Conservation (phyloP, 352 stramenopile genomes). For the Pythium pectinolyticum region DNA sequence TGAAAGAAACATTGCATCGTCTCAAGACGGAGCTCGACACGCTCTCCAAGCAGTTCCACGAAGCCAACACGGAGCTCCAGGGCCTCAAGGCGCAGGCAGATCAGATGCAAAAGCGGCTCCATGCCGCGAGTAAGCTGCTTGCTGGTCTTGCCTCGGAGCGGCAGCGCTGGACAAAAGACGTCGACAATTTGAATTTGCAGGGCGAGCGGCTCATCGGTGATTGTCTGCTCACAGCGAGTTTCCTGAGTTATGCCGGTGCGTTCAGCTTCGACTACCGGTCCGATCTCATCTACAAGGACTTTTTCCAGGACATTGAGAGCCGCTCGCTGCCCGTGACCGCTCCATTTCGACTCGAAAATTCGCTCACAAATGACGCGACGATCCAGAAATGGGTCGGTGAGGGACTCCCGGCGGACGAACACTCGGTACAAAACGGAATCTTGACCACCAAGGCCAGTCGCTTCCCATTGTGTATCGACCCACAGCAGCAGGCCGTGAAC, state of each 20-base stretch:
- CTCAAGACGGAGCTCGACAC: slow-evolving; percentile 88
- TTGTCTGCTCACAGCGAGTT: slow-evolving; percentile 89
- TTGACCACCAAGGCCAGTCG: slow-evolving; percentile 92
- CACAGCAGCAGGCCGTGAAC: slow-evolving; percentile 93
- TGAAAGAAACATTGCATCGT: slow-evolving; percentile 82
- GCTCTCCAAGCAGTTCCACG: slow-evolving; percentile 90
- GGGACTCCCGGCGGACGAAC: slow-evolving; percentile 91
- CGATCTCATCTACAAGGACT: slow-evolving; percentile 88
- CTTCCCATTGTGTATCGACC: slow-evolving; percentile 95
- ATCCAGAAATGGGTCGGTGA: slow-evolving; percentile 95
- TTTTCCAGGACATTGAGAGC: slow-evolving; percentile 81
- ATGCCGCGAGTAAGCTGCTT: slow-evolving; percentile 92
- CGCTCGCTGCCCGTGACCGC: slow-evolving; percentile 82
- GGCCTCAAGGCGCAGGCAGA: slow-evolving; percentile 90
- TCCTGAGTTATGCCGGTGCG: slow-evolving; percentile 89
- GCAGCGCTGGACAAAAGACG: slow-evolving; percentile 91
- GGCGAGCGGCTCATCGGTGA: slow-evolving; percentile 88
- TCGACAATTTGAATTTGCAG: slow-evolving; percentile 83
- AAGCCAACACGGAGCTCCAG: slow-evolving; percentile 91
- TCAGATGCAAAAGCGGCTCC: slow-evolving; percentile 94
- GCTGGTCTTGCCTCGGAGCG: slow-evolving; percentile 90
- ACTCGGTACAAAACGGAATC: slow-evolving; percentile 96
- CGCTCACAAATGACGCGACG: slow-evolving; percentile 92
- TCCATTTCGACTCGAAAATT: slow-evolving; percentile 87
- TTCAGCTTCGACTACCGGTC: slow-evolving; percentile 91